These are phyloP conservation scores for Aquilaria malaccensis DNA, from an alignment of 345 rosid genomes.

Conservation along the genomic window DNA sequence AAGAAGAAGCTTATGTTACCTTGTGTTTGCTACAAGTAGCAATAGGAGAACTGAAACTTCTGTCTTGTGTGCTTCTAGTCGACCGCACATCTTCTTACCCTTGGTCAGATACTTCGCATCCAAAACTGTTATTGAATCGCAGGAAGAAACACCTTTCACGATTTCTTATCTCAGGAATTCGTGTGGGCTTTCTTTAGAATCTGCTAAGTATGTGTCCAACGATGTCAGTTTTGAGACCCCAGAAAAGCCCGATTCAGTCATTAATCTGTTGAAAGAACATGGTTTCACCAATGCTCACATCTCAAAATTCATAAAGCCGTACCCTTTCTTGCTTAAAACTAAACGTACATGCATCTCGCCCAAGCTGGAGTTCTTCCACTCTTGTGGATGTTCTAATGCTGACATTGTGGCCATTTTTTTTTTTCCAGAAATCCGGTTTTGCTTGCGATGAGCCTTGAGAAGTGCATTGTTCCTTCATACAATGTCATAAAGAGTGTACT, in stretches of 20 bases:
- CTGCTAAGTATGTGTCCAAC: conserved; percentile 21
- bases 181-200: conserved; percentile 36
- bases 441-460: background rate
- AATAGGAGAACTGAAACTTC: too few relatives aligned
- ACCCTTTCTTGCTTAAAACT: conserved; percentile 27
- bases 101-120: conserved; percentile 8
- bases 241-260: conserved; percentile 26
- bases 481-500: background rate
- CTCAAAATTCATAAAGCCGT: conserved; percentile 24
- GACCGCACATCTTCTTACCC: too few relatives aligned
- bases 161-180: conserved; percentile 28
- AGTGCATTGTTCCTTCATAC: background rate
- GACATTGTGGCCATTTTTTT: background rate
- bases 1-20: too few relatives aligned
- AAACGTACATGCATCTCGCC: background rate
- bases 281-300: conserved; percentile 30
- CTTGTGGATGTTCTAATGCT: background rate
- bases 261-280: conserved; percentile 25
- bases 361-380: background rate
- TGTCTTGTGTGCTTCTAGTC: too few relatives aligned
- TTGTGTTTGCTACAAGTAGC: too few relatives aligned
- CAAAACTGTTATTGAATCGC: conserved; percentile 8
- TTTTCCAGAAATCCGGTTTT: background rate
- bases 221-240: conserved; percentile 23
- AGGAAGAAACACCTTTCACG: conserved; percentile 18